Evolutionary conservation across 2,329 filamentous ascomycete genomes (phyloP), one percentile per base, ranked within the genome.

Genomic region (Fusarium subglutinans): DNA sequence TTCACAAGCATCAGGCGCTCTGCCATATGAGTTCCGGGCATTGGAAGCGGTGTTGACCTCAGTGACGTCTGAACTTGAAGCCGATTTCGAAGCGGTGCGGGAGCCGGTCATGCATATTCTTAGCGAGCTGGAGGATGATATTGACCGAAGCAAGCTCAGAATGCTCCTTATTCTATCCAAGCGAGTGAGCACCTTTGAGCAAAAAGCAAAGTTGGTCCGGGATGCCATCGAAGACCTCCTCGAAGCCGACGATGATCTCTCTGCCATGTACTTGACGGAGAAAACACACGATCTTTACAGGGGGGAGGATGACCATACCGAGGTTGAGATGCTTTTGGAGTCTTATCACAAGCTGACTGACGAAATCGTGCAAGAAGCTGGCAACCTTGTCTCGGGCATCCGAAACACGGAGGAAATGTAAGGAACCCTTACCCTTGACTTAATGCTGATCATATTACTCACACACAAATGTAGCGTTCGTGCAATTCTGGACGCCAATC

Each of bases 381-480:
- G 94, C 70, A 98, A 97, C 83, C 83, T 98, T 75, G 95, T 98
- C 63, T 96, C 93, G 15, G 95, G 94, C 75, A 99, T 99, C 81
- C 90, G 96, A 77, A 99, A 98, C 83, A 99, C 96, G 2, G 96
- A 99, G 83, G 96, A 99, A 84, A 97, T 99, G 94, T 97, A 87
- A 84, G 92, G 22, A 33, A 47, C n/a, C 54, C 66, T 38, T 48
- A 47, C 26, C 63, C 63, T 38, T 51, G 43, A 48, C n/a, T 24
- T 47, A 33, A 17, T 18, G 35, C 28, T 35, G 56, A n/a, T 17
- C 24, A 28, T 38, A 33, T 24, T 51, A 40, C 66, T 81, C 67
- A 82, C 66, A 81, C 67, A 82, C 79, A 44, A 6, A 43, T 22
- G 11, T 65, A 97, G 94, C 56, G 94, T 98, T 71, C 97, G 96